Evolutionary conservation across 2,329 filamentous ascomycete species (phyloP), one percentile per base, ranked within the genome.

Genomic region (Beauveria varroae): DNA sequence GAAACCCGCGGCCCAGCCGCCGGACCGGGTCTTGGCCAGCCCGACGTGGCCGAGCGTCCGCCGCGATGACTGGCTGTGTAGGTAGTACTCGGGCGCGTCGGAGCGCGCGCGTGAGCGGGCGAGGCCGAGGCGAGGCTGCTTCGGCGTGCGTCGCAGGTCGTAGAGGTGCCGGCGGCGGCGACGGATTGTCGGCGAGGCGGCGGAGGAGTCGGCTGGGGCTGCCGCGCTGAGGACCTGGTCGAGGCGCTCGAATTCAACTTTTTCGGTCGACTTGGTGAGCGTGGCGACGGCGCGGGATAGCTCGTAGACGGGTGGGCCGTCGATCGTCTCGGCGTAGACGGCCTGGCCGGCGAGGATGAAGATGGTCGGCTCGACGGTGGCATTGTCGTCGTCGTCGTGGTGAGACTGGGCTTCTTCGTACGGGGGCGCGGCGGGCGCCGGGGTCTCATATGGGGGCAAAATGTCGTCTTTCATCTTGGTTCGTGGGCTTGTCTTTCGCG

Each of bases 21-120:
- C 55, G 28, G 20, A 28, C 10, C 43, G 28, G 5, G 16, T 12
- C 30, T 57, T 57, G 54, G 24, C 9, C 6, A 57, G 55, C 5
- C 55, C 55, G 44, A 57, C 7, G 55, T 57, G 55, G 55, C 55
- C 55, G 44, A 57, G 43, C 20, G 55, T 40, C 18, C 56, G 34
- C 28, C 56, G 56, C 34, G 56, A 26, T 12, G 56, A 58, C 43
- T 41, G n/a, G 24, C 46, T 51, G 56, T 58, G 56, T 6, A 58
- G 41, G 56, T 51, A 58, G 56, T 58, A 58, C 46, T 51, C 56
- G 18, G 56, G 56, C 18, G 41, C 53, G 41, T 54, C 52, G 14
- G 37, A n/a, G 52, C 22, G n/a, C 20, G 43, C 16, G 30, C 44
- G 55, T 1, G 55, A 20, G 18, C 55, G 55, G 20, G 30, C 3